Percentiles rank a stretch among this genome's conserved stretches.
Conservation (phyloP, 345 rosid genomes). For the Theobroma cacao region DNA sequence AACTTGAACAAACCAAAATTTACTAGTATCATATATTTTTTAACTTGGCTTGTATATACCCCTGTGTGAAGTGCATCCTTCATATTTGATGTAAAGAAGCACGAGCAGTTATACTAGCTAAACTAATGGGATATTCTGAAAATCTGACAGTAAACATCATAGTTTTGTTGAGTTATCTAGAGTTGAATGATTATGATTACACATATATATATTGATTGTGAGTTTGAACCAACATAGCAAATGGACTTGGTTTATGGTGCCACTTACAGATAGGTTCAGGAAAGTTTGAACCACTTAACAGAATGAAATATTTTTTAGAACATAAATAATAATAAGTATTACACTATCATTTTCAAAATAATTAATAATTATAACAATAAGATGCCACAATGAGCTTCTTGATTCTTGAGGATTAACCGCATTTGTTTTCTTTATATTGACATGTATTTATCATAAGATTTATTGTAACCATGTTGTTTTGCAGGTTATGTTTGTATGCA, state of each 20-base stretch:
- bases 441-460: not conserved
- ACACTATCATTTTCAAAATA: not conserved
- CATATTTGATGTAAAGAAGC: not conserved
- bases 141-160: not conserved
- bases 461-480: not conserved
- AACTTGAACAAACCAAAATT: not conserved
- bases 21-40: not conserved
- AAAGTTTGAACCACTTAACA: not conserved
- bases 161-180: not conserved
- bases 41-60: not conserved
- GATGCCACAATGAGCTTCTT: not conserved
- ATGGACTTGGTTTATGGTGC: not conserved
- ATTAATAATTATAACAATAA: not conserved
- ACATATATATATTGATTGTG: not conserved
- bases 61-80: not conserved
- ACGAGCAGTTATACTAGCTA: not conserved
- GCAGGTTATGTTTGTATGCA: slow-evolving; percentile 89
- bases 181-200: not conserved
- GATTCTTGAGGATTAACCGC: not conserved
- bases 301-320: not conserved
- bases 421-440: not conserved
- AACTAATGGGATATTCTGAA: not conserved
- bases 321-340: not conserved
- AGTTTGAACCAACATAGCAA: not conserved
- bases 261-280: not conserved